phyloP scores from a whole-genome alignment of 306 rosid genomes.

The Styphnolobium japonicum region DNA sequence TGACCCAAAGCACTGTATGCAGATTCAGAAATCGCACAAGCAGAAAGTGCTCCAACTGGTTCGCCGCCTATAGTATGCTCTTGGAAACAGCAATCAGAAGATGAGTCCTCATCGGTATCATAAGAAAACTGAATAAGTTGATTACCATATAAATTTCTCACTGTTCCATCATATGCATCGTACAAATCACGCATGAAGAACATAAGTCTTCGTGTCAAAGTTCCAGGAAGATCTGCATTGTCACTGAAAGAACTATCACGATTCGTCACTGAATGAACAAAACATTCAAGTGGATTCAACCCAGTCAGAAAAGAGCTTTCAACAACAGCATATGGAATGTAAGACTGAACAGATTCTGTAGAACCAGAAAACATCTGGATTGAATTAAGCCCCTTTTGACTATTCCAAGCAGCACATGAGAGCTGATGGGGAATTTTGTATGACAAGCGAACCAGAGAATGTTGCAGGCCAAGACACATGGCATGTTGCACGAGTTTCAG shows the following conservation, averaged over 20 bases:
- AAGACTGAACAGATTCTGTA: slow-evolving; percentile 46
- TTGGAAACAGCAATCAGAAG: slow-evolving; percentile 19
- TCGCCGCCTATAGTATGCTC: slow-evolving; percentile 52
- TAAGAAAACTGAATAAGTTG: slow-evolving; percentile 74
- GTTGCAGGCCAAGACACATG: slow-evolving; percentile 95
- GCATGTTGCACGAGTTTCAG: slow-evolving; percentile 78
- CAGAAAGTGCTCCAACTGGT: slow-evolving; percentile 89
- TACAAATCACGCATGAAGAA: slow-evolving; percentile 86
- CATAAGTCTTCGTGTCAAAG: slow-evolving; percentile 76
- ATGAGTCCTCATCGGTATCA: slow-evolving; percentile 32
- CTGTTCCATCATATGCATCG: slow-evolving; percentile 86
- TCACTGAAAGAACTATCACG: slow-evolving; percentile 90
- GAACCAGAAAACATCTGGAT: slow-evolving; percentile 34
- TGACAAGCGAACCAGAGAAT: slow-evolving; percentile 78
- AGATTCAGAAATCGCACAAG: slow-evolving; percentile 95
- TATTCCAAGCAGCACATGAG: slow-evolving; percentile 84
- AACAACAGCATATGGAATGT: slow-evolving; percentile 83
- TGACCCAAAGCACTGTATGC: slow-evolving; percentile 98
- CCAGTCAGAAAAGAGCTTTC: slow-evolving; percentile 79
- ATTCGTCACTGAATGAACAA: slow-evolving; percentile 88
- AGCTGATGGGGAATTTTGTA: slow-evolving; percentile 70
- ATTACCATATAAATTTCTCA: slow-evolving; percentile 82
- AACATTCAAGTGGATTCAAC: slow-evolving; percentile 88
- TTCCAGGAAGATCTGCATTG: slow-evolving; percentile 96
- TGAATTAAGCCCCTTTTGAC: slow-evolving; percentile 45